Evolutionary conservation across 2,329 filamentous ascomycete genomes (phyloP), one percentile per base, ranked within the genome.

Genomic region (Diaporthe ilicicola): DNA sequence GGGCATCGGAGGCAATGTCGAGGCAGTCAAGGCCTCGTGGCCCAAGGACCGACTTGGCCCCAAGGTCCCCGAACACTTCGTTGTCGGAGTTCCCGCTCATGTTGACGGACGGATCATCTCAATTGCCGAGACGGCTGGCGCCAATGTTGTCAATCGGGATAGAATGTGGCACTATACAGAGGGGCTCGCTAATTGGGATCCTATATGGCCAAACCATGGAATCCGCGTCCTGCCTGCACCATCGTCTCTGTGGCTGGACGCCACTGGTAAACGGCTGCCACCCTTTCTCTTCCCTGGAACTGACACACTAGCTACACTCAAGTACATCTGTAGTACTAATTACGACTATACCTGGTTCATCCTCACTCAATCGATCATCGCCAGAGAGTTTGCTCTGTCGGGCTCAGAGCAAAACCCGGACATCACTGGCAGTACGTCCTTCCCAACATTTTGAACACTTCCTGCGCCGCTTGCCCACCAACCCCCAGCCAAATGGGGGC

Each of bases 121-220:
- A 44, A 90, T 91, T 64, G 78, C 87, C 2, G 84, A 89, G 76
- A 67, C 75, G 0, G 83, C 81, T 1, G 89, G 89, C 10, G 89
- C 86, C 1, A 81, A 84, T 70, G 76, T 90, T 71, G 83, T 91
- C 80, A 91, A 91, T 78, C 83, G 85, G 61, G 89, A 91, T 75
- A 82, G 89, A 53, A 90, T 91, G 89, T 91, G 89, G 89, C 89
- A 91, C 77, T 91, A 91, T 76, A 90, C 88, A 13, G 89, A 91
- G 75, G 89, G 89, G 0, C 77, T 91, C 13, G 81, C 84, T 67
- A 90, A 91, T 76, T 91, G 89, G 89, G 79, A 90, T 68, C 82
- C 88, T 4, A 90, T 91, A 77, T 91, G 89, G 89, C 88, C 88
- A 0, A 72, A 75, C 17, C 89, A 91, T 74, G 89, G 89, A 24